Evolutionary conservation across 1,284 basidiomycete genomes (phyloP), one percentile per base, ranked within the genome.

Genomic region (Irpex lacteus): DNA sequence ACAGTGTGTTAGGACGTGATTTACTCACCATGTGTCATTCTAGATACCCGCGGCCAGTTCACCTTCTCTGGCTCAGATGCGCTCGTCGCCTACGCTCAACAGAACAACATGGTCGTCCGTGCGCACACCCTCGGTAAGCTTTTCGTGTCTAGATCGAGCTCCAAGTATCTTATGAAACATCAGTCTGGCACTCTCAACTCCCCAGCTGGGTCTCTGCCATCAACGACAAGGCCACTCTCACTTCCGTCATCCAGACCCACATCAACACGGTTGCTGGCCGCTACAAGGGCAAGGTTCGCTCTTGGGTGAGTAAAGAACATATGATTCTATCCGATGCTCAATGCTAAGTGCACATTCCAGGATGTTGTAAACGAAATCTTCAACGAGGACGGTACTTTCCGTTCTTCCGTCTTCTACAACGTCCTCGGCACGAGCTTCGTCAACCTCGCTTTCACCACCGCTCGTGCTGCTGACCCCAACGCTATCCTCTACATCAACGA

Each of bases 171-270:
- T 47, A 47, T 47, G n/a, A 47, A 47, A 47, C n/a, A 13, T n/a
- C 62, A 73, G 81, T 83, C 58, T 84, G 82, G 82, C 79, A 82
- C 71, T 78, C 76, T 60, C 81, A 83, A 65, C 78, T 84, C 38
- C 82, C 82, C 4, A 64, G 68, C 49, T 84, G 82, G 82, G 67
- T 73, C 11, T 73, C 72, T 47, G 64, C 69, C 37, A 73, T 73
- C 63, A 68, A 36, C 47, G 72, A 73, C 70, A 70, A 67, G 65
- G 60, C 70, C 15, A 74, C 72, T 21, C 65, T 73, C 62, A 71
- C 71, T 7, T 71, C 71, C 53, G 70, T 73, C 55, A 69, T 80
- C 60, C 72, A 77, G 66, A 77, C 70, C 66, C 77, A 78, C 69
- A 77, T 78, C 64, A 62, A 72, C 38, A 75, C 70, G 55, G 66